Evolutionary conservation across 441 rosid genomes (phyloP), one percentile per base, ranked within the genome.

Genomic region (Gossypium schwendimanii): DNA sequence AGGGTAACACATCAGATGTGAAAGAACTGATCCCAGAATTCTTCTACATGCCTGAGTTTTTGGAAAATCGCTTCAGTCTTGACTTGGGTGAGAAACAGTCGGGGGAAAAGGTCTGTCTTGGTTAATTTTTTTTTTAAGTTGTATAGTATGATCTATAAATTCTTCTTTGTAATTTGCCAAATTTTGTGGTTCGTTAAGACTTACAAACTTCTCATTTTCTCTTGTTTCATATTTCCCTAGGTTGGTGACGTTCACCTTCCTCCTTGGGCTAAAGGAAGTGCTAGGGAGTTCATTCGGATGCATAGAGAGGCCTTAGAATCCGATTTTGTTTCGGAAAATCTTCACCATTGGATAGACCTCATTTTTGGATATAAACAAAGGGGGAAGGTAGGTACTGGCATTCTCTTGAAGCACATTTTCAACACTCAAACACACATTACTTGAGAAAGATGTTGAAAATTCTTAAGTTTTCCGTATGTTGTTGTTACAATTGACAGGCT

Each of bases 271-370:
- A 92, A 86, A 85, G 98, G 98, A 77, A 94, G 98, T 80, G 88
- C 80, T 26, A 89, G 98, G 80, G 97, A 94, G 81, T 96, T 94
- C 88, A 88, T 96, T 62, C 86, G 80, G 81, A 94, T 84, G 87
- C 99, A 96, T 71, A 85, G 99, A 80, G 97, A 91, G 83, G 99
- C 99, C 1, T 87, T 94, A 83, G 99, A 96, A 84, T 94, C 94
- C 24, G 96, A 94, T 79, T 92, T 85, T 81, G 97, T 92, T 74
- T 96, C 99, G 45, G 98, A 94, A 84, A 94, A 92, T 87, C 83
- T 96, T 83, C 98, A 96, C 85, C 92, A 96, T 31, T 96, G 99
- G 99, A 94, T 96, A 80, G 99, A 96, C 79, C 98, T 96, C 76
- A 96, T 96, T 67, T 96, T 96, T 87, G 99, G 99, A 63, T 84